Base-by-base conservation (phyloP, 306 rosid species). In the Sechiopsis laciniata region DNA sequence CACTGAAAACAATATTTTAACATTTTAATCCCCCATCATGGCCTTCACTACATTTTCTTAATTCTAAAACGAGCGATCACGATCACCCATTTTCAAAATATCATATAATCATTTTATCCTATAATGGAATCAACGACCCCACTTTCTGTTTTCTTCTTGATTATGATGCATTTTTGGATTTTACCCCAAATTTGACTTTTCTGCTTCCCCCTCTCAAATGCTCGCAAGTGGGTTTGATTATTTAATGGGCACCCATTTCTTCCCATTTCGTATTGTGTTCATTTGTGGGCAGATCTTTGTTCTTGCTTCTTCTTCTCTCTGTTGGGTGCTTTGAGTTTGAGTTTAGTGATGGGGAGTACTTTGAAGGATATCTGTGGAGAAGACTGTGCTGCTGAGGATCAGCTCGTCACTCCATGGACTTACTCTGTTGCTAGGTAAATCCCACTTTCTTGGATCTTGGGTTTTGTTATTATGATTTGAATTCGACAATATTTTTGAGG, bases 371-470 rank as follows among this genome's bases (percentile, higher is more conserved):
- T 89, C 61, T 87, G 90, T 83, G 97, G 99, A 0, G 97, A 94
- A 78, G 97, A 94, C 77, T 75, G 85, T 16, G 99, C 99, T 80
- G 87, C 97, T 7, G 96, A 87, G 84, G 92, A 86, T 14, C 91
- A 83, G 72, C 96, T 94, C 21, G 85, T 91, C 80, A 94, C 96
- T 74, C 99, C 99, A 4, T 87, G 97, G 99, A 86, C 89, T 80
- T 76, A 55, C 87, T 94, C 99, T 0, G 99, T 94, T 56, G 96
- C 99, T 68, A 94, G 99, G 99, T 74, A 12, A 22, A 66, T 46
- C 14, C 17, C 12, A 5, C 29, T 40, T 15, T 15, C 13, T 52
- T 45, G 50, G 24, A 12, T 59, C 35, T 74, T n/a, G 37, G 20
- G 10, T 17, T 26, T 37, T 56, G 46, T 40, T 40, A 0, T 37